A percentile compares a stretch with the other conserved stretches of the same genome.
Conservation (phyloP, 1,284 basidiomycete genomes). For the Heterobasidion parviporum region DNA sequence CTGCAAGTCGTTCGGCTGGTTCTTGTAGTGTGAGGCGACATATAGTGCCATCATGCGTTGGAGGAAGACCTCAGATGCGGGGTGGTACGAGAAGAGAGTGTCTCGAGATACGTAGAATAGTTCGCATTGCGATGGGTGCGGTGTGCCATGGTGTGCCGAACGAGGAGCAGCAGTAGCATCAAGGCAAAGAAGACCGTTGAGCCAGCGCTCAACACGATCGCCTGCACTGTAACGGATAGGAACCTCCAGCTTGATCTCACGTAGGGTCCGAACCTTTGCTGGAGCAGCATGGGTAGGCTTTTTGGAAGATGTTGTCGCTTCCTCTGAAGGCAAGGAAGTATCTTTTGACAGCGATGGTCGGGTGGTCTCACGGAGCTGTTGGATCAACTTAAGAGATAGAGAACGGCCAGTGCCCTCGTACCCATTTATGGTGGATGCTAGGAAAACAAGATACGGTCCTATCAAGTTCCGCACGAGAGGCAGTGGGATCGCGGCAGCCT, state of each 20-base stretch:
- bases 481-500: slow-evolving; percentile 96
- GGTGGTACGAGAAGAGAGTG: slow-evolving; percentile 95
- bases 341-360: slow-evolving; percentile 64
- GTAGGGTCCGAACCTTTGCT: slow-evolving; percentile 70
- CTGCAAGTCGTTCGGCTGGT: slow-evolving; percentile 97
- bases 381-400: slow-evolving; percentile 94
- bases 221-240: slow-evolving; percentile 90
- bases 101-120: slow-evolving; percentile 95
- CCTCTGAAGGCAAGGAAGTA: slow-evolving; percentile 16
- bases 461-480: slow-evolving; percentile 92
- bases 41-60: slow-evolving; percentile 99
- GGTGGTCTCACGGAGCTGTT: slow-evolving; percentile 90
- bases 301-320: slow-evolving; percentile 43
- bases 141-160: slow-evolving; percentile 69
- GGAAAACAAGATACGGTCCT: slow-evolving; percentile 96
- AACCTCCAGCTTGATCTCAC: slow-evolving; percentile 92
- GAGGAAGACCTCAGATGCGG: slow-evolving; percentile 93
- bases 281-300: slow-evolving; percentile 41
- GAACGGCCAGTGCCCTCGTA: slow-evolving; percentile 99
- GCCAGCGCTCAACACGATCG: slow-evolving; percentile 93
- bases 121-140: slow-evolving; percentile 91
- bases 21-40: slow-evolving; percentile 98
- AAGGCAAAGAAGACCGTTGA: slow-evolving; percentile 87
- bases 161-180: slow-evolving; percentile 76
- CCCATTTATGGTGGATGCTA: slow-evolving; percentile 98